These are phyloP conservation scores for Uncinocarpus reesii DNA, from an alignment of 2,329 filamentous ascomycete species.

Conservation along the genomic window DNA sequence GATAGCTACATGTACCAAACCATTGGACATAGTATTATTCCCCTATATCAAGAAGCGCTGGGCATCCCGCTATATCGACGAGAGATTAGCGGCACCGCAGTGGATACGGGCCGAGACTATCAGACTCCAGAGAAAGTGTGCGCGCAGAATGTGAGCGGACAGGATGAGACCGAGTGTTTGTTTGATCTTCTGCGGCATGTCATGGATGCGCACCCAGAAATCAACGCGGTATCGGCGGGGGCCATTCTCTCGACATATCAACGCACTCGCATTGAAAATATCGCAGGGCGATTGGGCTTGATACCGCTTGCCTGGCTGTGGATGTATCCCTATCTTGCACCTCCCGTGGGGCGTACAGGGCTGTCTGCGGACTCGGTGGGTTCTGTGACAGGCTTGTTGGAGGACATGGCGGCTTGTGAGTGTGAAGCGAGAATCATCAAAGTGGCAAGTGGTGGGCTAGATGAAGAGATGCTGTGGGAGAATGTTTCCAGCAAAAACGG, in stretches of 20 bases:
- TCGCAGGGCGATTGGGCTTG: conserved; percentile 74
- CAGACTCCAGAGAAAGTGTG: conserved; percentile 14
- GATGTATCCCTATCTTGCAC: conserved; percentile 71
- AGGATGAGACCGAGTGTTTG: conserved; percentile 84
- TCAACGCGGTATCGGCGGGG: conserved; percentile 79
- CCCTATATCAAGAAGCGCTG: conserved; percentile 70
- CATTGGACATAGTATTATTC: conserved; percentile 77
- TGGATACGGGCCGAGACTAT: conserved; percentile 65
- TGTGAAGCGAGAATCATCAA: conserved; percentile 91
- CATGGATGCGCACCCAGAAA: conserved; percentile 59
- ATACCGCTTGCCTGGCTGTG: conserved; percentile 78
- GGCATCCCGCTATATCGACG: conserved; percentile 74
- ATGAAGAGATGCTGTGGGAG: conserved; percentile 69
- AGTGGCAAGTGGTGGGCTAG: conserved; percentile 80
- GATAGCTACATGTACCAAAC: conserved; percentile 99
- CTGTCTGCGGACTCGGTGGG: conserved; percentile 13
- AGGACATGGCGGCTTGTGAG: conserved; percentile 67
- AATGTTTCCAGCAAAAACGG: conserved; percentile 53
- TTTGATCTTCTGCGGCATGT: conserved; percentile 61
- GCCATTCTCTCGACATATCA: conserved; percentile 95
- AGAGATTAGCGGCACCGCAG: conserved; percentile 60
- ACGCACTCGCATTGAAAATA: conserved; percentile 85
- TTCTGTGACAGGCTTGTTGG: conserved; percentile 46
- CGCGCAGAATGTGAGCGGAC: conserved; percentile 12
- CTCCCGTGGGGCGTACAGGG: conserved; percentile 26